Conservation (phyloP, 352 stramenopile species). For the Phytophthora aleatoria region DNA sequence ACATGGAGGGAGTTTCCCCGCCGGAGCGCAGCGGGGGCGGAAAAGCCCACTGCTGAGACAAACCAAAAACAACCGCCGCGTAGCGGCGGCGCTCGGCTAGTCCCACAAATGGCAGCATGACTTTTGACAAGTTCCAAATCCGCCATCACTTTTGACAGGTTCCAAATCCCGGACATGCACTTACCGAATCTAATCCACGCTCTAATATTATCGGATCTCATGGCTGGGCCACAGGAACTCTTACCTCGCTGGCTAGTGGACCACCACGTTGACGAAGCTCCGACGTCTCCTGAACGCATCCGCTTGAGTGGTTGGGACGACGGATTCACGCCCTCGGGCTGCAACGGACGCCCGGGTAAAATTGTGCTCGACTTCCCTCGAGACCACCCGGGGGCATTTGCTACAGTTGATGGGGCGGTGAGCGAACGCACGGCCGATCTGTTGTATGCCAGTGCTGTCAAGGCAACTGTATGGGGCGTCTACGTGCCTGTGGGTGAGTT, state of each 20-base stretch:
- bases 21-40: too few relatives aligned
- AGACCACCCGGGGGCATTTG: constrained; percentile 34
- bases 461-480: constrained; percentile 67
- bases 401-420: constrained; percentile 55
- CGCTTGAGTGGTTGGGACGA: constrained; percentile 53
- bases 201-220: not conserved
- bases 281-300: constrained; percentile 25
- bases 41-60: too few relatives aligned
- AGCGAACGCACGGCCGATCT: constrained; percentile 47
- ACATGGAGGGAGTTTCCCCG: too few relatives aligned
- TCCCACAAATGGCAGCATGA: too few relatives aligned
- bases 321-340: constrained; percentile 67
- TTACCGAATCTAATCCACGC: too few relatives aligned
- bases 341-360: constrained; percentile 38
- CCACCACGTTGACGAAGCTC: constrained; percentile 19
- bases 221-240: constrained; percentile 31
- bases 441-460: constrained; percentile 63
- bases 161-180: too few relatives aligned
- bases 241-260: constrained; percentile 37
- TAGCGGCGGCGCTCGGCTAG: too few relatives aligned
- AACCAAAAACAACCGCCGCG: too few relatives aligned
- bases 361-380: constrained; percentile 56
- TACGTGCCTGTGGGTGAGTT: constrained; percentile 52
- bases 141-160: too few relatives aligned
- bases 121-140: too few relatives aligned